Base-by-base conservation (phyloP, 805 yeast genomes). In the Saccharomycopsis fermentans region DNA sequence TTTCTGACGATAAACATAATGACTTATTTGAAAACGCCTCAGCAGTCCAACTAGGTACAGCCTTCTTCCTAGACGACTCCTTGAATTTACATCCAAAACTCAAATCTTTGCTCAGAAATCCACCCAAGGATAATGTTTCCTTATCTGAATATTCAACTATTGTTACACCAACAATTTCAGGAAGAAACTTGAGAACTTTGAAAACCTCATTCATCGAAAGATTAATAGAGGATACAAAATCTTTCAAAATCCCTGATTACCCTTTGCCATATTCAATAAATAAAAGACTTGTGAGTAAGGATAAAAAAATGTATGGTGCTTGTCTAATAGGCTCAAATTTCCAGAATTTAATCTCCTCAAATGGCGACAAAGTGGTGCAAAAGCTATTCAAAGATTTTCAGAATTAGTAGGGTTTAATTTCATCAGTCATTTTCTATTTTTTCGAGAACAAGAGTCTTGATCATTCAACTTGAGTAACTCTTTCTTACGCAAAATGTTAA, bases 21-120 rank as follows among this genome's bases (percentile, higher is more conserved):
- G 73, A 71, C 34, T 62, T 79, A 9, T 57, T 65, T 0, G 58
- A 62, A 4, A 84, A 84, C 0, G 81, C 82, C 1, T 70, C 77
- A 2, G 82, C 77, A 0, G 83, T 77, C 9, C 84, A 79, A 58
- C n/a, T 81, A 39, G 87, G 87, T 0, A 78, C 86, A 0, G 73
- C 74, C 0, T 79, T 80, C 64, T 67, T 81, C 16, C 24, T 43
- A n/a, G 50, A 43, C 14, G 50, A 43, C 17, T 43, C 50, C 6
- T 9, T 43, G 24, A 43, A 21, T 21, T 24, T 19, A 8, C 16
- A 34, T 19, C 37, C 55, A 16, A 35, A n/a, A 11, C 17, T 29
- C 16, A 34, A 35, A 17, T 19, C 32, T 37, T 11, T 48, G 12
- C 14, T 26, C 29, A 50, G 34, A 4, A 17, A 54, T 34, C 5